phyloP scores from a whole-genome alignment of 805 yeast genomes.

The Pichia pseudocactophila region DNA sequence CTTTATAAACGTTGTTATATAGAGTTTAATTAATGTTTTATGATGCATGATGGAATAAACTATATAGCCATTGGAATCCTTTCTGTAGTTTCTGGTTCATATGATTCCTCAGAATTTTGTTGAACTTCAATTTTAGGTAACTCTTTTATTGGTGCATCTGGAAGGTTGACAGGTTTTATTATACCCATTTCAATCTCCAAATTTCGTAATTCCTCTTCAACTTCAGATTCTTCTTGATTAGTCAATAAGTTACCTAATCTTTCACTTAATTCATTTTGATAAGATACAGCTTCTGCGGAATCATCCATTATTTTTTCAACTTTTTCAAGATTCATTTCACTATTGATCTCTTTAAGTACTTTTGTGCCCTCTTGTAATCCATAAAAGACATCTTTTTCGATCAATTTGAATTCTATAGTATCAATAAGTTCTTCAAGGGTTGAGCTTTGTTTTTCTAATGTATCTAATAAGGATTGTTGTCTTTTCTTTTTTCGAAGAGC shows the following conservation, averaged over 20 bases:
- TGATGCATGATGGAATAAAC: no score
- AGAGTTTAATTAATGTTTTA: not conserved
- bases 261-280: conserved; percentile 66
- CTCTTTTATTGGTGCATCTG: not conserved
- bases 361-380: conserved; percentile 78
- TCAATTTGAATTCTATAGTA: conserved; percentile 78
- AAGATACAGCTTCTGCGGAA: conserved; percentile 67
- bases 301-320: conserved; percentile 83
- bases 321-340: conserved; percentile 66
- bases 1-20: conserved; percentile 13
- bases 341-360: conserved; percentile 65
- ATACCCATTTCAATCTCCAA: conserved; percentile 39
- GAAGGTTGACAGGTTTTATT: not conserved
- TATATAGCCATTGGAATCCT: not conserved
- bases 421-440: conserved; percentile 71
- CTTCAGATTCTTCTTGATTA: conserved; percentile 46
- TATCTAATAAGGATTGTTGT: conserved; percentile 62
- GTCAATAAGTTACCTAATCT: conserved; percentile 37
- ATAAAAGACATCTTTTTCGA: conserved; percentile 74
- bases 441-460: conserved; percentile 69
- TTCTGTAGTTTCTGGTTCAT: conserved; percentile 6
- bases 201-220: conserved; percentile 52
- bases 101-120: conserved; percentile 2
- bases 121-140: not conserved
- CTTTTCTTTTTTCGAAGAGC: conserved; percentile 72